Evolutionary conservation across 2,329 filamentous ascomycete species (phyloP).

Genomic region (Penicillium sp.): DNA sequence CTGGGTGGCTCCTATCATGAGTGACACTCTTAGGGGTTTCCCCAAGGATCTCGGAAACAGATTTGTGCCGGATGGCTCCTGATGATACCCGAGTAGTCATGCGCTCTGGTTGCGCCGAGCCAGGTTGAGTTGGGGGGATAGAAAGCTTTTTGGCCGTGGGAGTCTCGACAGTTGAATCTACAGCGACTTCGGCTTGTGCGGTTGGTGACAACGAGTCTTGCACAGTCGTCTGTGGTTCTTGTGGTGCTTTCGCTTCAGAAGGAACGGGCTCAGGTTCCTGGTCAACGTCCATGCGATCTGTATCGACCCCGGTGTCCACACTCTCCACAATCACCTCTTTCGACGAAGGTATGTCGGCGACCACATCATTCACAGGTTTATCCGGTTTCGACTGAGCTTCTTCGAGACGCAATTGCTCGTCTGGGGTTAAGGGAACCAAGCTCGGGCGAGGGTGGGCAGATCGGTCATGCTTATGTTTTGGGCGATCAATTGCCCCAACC

Average conservation of each 20-base stretch:
- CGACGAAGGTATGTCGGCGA: constrained; percentile 10
- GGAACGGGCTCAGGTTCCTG: constrained; percentile 9
- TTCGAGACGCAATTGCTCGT: constrained; percentile 51
- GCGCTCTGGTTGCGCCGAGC: constrained; percentile 40
- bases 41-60: constrained; percentile 62
- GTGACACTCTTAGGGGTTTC: constrained; percentile 41
- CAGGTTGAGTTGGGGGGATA: constrained; percentile 19
- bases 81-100: constrained; percentile 64
- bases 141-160: constrained; percentile 15
- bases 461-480: constrained; percentile 20
- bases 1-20: constrained; percentile 31
- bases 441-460: constrained; percentile 20
- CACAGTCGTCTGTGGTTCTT: constrained; percentile 6
- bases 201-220: constrained; percentile 13
- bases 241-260: constrained; percentile 11
- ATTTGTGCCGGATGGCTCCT: constrained; percentile 61
- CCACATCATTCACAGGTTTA: constrained; percentile 16
- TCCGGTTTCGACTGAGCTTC: constrained; percentile 43
- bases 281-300: constrained; percentile 17
- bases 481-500: constrained; percentile 40
- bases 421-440: constrained; percentile 44
- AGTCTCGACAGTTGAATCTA: constrained; percentile 11
- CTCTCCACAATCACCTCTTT: constrained; percentile 25
- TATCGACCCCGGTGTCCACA: constrained; percentile 9
- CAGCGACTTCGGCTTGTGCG: constrained; percentile 10